A percentile compares a stretch with the other conserved stretches of the same genome.
These are phyloP conservation scores for Stenocarpella maydis DNA, from an alignment of 2,329 filamentous ascomycete genomes.

Conservation along the genomic window DNA sequence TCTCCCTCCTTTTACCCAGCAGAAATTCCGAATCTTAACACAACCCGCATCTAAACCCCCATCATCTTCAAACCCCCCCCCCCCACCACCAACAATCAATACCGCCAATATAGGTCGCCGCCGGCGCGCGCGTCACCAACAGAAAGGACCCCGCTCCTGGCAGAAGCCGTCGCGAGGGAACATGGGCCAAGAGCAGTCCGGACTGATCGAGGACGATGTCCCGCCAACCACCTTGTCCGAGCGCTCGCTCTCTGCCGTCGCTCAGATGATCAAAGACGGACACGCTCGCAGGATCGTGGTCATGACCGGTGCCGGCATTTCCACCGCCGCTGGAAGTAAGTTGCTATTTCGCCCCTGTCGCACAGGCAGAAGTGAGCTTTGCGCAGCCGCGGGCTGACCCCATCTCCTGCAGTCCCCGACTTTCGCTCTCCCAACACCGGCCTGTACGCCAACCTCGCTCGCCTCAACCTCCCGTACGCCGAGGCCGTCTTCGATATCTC, in stretches of 20 bases:
- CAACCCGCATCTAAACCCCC: neutral
- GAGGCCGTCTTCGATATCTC: conserved; percentile 94
- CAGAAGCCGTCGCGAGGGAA: conserved; percentile 48
- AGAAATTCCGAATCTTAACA: neutral
- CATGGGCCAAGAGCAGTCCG: conserved; percentile 90
- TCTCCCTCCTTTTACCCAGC: neutral
- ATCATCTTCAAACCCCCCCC: no score
- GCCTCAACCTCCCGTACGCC: conserved; percentile 84
- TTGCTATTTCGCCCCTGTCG: conserved; percentile 25
- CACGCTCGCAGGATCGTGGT: conserved; percentile 78
- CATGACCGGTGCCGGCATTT: conserved; percentile 91
- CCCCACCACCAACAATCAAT: neutral
- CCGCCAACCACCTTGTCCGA: conserved; percentile 71
- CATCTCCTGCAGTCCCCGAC: conserved; percentile 76
- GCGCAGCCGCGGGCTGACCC: conserved; percentile 35
- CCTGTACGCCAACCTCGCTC: conserved; percentile 89
- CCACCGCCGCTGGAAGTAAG: conserved; percentile 72
- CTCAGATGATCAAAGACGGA: conserved; percentile 79
- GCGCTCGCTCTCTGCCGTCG: conserved; percentile 77
- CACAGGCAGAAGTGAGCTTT: neutral
- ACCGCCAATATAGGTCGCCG: conserved; percentile 51
- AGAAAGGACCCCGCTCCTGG: conserved; percentile 38
- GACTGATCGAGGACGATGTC: conserved; percentile 69
- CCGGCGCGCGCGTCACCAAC: conserved; percentile 47
- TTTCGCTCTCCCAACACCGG: conserved; percentile 94